Conservation (phyloP, 495 filamentous ascomycete species). For the Friedmanniomyces simplex region DNA sequence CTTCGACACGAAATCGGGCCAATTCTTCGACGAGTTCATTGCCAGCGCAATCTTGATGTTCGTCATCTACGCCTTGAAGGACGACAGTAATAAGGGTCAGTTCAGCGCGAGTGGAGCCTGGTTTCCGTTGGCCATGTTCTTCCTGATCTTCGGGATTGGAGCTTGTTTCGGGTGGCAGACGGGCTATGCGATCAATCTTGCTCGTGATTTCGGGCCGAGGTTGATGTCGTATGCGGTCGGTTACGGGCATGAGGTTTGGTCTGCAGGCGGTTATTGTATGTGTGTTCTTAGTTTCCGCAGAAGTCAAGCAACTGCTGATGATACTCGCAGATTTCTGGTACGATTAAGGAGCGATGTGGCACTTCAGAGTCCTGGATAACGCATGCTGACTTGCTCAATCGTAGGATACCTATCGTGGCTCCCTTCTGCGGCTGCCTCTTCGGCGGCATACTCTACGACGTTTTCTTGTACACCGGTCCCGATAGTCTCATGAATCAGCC, state of each 20-base stretch:
- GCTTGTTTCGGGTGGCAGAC: conserved; percentile 62
- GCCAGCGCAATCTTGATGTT: conserved; percentile 54
- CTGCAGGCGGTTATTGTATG: conserved; percentile 35
- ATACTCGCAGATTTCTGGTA: neutral
- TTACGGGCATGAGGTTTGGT: conserved; percentile 54
- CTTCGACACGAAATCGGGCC: conserved; percentile 46
- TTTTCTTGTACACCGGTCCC: conserved; percentile 23
- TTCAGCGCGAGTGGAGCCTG: conserved; percentile 13
- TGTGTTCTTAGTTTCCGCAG: neutral
- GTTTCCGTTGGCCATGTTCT: conserved; percentile 38
- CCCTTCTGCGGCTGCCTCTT: conserved; percentile 22
- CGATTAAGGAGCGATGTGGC: neutral
- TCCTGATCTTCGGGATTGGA: conserved; percentile 57
- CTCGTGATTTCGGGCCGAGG: conserved; percentile 55
- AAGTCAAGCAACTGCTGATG: neutral
- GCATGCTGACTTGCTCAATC: too few species aligned
- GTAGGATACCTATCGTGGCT: conserved; percentile 20
- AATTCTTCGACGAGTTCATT: conserved; percentile 56
- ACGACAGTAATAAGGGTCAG: conserved; percentile 35
- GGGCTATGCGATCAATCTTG: conserved; percentile 58
- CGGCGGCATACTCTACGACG: conserved; percentile 23
- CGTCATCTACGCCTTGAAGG: conserved; percentile 55
- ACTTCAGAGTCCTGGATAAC: neutral
- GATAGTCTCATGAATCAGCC: conserved; percentile 22
- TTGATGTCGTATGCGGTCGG: conserved; percentile 51